Evolutionary conservation across 2,329 filamentous ascomycete species (phyloP).

Genomic region (Arthrobotrys entomopaga): DNA sequence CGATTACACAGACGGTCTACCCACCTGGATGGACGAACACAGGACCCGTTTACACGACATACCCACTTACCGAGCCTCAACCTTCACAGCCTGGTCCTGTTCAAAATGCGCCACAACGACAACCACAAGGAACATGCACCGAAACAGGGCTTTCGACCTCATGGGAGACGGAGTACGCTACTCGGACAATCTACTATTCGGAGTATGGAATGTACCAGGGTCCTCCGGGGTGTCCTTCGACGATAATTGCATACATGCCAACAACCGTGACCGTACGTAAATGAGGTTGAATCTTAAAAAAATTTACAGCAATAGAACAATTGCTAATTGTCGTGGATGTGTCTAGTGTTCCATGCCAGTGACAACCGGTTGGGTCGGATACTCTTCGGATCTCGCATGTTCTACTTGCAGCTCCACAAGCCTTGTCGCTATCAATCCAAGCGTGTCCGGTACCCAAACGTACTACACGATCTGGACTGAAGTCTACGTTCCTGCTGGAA

Average conservation of each 20-base stretch:
- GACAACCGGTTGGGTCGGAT: conserved; percentile 53
- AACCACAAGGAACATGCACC: conserved; percentile 36
- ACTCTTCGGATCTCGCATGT: conserved; percentile 38
- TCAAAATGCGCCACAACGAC: conserved; percentile 11
- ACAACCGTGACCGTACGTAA: conserved; percentile 46
- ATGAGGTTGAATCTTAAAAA: background rate
- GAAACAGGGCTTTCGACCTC: conserved; percentile 46
- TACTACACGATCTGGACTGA: conserved; percentile 54
- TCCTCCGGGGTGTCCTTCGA: conserved; percentile 45
- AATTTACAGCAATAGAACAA: background rate
- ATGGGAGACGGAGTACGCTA: conserved; percentile 52
- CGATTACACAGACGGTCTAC: conserved; percentile 53
- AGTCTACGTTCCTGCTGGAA: conserved; percentile 33
- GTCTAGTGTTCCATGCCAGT: conserved; percentile 41
- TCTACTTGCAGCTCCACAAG: conserved; percentile 46
- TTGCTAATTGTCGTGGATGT: conserved; percentile 10
- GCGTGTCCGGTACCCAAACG: conserved; percentile 17
- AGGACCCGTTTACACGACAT: conserved; percentile 50
- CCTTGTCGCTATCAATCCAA: conserved; percentile 39
- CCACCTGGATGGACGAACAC: conserved; percentile 52
- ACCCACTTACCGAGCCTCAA: conserved; percentile 24
- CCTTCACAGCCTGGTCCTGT: conserved; percentile 2
- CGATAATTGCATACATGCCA: conserved; percentile 52
- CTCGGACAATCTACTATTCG: conserved; percentile 37
- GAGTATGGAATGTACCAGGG: conserved; percentile 53